phyloP scores from a whole-genome alignment of 2,329 filamentous ascomycete genomes.

The Aureobasidium mangrovei region DNA sequence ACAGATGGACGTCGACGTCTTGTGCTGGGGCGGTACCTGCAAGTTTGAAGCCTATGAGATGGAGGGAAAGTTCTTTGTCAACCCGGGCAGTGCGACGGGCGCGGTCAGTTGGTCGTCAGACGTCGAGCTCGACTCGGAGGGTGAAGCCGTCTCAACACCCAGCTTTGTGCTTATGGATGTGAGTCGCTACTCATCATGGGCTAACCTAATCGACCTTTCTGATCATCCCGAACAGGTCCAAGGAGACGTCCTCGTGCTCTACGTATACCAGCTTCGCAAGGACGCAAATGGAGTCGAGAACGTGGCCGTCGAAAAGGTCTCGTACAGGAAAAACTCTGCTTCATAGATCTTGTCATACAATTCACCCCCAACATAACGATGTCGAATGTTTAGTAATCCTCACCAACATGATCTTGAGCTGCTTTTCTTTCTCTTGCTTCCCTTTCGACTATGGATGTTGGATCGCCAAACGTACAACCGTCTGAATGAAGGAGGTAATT shows the following conservation, averaged over 20 bases:
- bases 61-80: constrained; percentile 64
- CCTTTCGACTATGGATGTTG: too few species aligned
- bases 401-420: background rate
- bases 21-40: constrained; percentile 62
- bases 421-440: too few species aligned
- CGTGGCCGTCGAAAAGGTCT: constrained; percentile 48
- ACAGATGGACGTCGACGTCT: constrained; percentile 62
- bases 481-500: too few species aligned
- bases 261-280: constrained; percentile 64
- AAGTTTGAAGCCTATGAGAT: constrained; percentile 64
- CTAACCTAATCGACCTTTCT: constrained; percentile 11
- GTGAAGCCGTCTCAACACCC: constrained; percentile 60
- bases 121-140: constrained; percentile 30
- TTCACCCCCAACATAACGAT: background rate
- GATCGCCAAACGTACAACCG: too few species aligned
- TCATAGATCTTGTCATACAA: constrained; percentile 1
- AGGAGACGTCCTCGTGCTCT: constrained; percentile 89
- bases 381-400: background rate
- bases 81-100: constrained; percentile 59
- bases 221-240: constrained; percentile 56
- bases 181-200: constrained; percentile 35
- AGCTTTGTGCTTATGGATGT: constrained; percentile 99
- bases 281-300: constrained; percentile 45
- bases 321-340: constrained; percentile 37
- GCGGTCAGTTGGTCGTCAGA: constrained; percentile 51